Evolutionary conservation across 495 filamentous ascomycete genomes (phyloP).

Genomic region (Lepidopterella palustris): DNA sequence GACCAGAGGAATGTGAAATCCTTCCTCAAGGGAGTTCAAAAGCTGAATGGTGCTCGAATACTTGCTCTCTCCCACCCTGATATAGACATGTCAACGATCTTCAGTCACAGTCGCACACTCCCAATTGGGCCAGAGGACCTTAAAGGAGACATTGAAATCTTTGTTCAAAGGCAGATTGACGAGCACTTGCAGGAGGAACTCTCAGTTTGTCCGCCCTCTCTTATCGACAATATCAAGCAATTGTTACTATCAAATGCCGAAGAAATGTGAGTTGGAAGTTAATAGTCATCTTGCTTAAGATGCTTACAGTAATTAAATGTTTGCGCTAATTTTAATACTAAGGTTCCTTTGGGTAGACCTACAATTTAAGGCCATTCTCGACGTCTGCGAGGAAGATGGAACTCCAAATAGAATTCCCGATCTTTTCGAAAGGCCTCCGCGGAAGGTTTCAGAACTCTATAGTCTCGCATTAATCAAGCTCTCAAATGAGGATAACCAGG

Average conservation of each 20-base stretch:
- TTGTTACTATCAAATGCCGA: constrained; percentile 12
- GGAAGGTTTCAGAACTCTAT: constrained; percentile 22
- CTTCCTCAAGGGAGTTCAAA: constrained; percentile 21
- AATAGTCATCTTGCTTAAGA: background rate
- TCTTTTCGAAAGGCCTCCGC: constrained; percentile 12
- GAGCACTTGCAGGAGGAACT: constrained; percentile 14
- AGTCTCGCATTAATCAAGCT: constrained; percentile 7
- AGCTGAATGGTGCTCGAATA: constrained; percentile 16
- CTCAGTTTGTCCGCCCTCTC: constrained; percentile 16
- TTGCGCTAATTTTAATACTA: constrained; percentile 3
- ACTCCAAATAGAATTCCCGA: constrained; percentile 17
- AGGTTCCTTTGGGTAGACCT: constrained; percentile 36
- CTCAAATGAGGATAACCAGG: background rate
- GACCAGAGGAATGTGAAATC: constrained; percentile 15
- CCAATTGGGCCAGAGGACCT: constrained; percentile 18
- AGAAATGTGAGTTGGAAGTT: constrained; percentile 22
- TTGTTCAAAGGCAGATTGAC: constrained; percentile 12
- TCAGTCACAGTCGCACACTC: constrained; percentile 8
- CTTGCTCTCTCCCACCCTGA: constrained; percentile 23
- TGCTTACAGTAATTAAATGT: background rate
- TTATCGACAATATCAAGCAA: constrained; percentile 17
- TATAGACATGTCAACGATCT: constrained; percentile 18
- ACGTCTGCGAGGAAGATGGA: constrained; percentile 24
- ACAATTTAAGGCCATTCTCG: constrained; percentile 29
- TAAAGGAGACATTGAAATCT: constrained; percentile 10